Conservation (phyloP, 352 stramenopile species). For the Pythium utonaiense region DNA sequence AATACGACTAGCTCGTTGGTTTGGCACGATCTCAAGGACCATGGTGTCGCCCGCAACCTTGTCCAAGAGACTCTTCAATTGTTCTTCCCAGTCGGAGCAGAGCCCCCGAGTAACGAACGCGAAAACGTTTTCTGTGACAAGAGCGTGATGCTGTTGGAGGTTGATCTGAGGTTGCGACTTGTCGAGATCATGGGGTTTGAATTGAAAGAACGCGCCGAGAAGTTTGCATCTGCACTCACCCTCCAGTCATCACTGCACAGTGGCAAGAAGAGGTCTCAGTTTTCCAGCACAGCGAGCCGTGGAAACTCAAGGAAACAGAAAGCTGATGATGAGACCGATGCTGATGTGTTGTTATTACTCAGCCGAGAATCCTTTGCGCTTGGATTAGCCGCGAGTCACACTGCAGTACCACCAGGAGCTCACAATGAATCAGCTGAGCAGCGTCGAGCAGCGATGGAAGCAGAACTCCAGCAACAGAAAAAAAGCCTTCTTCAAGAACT, state of each 20-base stretch:
- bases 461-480: conserved; percentile 35
- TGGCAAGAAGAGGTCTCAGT: conserved; percentile 13
- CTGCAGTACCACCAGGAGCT: not conserved
- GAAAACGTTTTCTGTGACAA: conserved; percentile 33
- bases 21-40: conserved; percentile 43
- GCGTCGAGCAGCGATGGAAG: conserved; percentile 11
- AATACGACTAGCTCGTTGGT: conserved; percentile 39
- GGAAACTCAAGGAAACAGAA: conserved; percentile 1
- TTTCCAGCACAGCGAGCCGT: not conserved
- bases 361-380: conserved; percentile 7
- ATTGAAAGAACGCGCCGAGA: conserved; percentile 26
- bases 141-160: conserved; percentile 46
- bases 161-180: conserved; percentile 46
- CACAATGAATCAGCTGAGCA: not conserved
- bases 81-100: conserved; percentile 30
- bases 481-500: conserved; percentile 44
- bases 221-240: not conserved
- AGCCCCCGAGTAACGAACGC: not conserved
- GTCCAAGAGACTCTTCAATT: conserved; percentile 28
- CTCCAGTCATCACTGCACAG: not conserved
- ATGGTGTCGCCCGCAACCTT: conserved; percentile 4
- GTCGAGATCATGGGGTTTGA: conserved; percentile 44
- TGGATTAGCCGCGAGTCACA: not conserved
- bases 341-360: conserved; percentile 9
- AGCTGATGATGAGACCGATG: conserved; percentile 2